These are phyloP conservation scores for Tranzscheliella williamsii DNA, from an alignment of 1,284 basidiomycete genomes.

Conservation along the genomic window DNA sequence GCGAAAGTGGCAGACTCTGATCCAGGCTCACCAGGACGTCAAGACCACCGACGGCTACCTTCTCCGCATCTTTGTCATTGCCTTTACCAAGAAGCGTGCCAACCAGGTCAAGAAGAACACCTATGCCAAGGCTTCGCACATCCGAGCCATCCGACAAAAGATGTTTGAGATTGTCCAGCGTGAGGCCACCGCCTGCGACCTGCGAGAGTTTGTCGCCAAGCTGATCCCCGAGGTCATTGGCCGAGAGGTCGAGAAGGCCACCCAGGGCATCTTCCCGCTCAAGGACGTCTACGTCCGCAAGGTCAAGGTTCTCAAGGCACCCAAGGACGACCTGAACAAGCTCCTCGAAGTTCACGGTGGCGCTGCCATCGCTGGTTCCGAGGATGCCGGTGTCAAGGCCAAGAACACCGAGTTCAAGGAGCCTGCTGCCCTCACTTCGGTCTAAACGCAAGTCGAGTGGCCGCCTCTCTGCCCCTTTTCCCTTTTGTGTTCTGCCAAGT, in stretches of 20 bases:
- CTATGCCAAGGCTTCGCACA: constrained; percentile 92
- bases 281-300: constrained; percentile 91
- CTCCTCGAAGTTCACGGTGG: constrained; percentile 94
- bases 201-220: constrained; percentile 94
- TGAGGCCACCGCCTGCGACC: constrained; percentile 90
- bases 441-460: constrained; percentile 41
- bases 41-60: constrained; percentile 99
- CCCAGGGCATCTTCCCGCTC: constrained; percentile 92
- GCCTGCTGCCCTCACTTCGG: constrained; percentile 80
- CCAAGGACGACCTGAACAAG: constrained; percentile 93
- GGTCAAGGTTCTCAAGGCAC: constrained; percentile 87
- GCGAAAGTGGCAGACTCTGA: constrained; percentile 99
- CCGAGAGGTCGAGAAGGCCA: constrained; percentile 98
- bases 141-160: constrained; percentile 97
- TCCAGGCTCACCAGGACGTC: constrained; percentile 98
- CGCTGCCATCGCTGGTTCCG: constrained; percentile 56
- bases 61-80: constrained; percentile 97
- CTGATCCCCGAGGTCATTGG: constrained; percentile 99
- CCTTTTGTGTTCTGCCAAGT: no score
- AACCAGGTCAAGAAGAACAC: constrained; percentile 99
- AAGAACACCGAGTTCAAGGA: constrained; percentile 86
- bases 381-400: constrained; percentile 87
- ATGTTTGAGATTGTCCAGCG: constrained; percentile 99
- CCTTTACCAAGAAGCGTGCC: constrained; percentile 95
- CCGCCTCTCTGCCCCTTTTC: no score